Evolutionary conservation across 1,139 yeast species (phyloP), one percentile per base, ranked within the genome.

Genomic region (Lodderomyces orthopsilosis): DNA sequence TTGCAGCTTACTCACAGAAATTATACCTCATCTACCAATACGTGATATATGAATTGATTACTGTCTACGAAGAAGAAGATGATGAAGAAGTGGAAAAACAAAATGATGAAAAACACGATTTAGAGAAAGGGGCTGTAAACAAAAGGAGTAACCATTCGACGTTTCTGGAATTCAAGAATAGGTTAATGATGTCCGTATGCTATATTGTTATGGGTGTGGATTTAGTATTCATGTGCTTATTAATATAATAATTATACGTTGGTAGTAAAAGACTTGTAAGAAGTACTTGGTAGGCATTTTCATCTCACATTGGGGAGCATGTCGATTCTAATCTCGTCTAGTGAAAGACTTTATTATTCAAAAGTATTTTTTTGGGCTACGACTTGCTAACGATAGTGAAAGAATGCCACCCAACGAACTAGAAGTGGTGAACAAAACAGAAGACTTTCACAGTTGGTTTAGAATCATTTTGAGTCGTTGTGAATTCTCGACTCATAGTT

Each of bases 11-110:
- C 24, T 38, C 46, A 6, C 43, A 47, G 10, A 50, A 50, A 32
- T 49, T 49, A 22, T 47, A 49, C 33, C 41, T 44, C 21, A 43
- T 49, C 28, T 47, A 43, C 35, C 46, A 44, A 26, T 50, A 54
- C 38, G 49, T 61, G n/a, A 51, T 60, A 32, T 56, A 52, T 47
- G 64, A 59, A 41, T 45, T 60, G 5, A 42, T 27, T 27, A 27
- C 17, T 6, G 15, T 19, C 14, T 38, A 37, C 21, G 39, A 28
- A 15, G 27, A 33, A 15, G 15, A 32, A 10, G 37, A 40, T 2
- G 23, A 35, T 6, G 40, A 35, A 19, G 37, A 34, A 18, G 21
- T 4, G 9, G 35, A 32, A 32, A 14, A 32, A 30, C n/a, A 9
- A 24, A 5, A 24, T 4, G 32, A 27, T 13, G 14, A n/a, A 13